These are phyloP conservation scores for Lachnellula arida DNA, from an alignment of 2,329 filamentous ascomycete species.

Conservation along the genomic window DNA sequence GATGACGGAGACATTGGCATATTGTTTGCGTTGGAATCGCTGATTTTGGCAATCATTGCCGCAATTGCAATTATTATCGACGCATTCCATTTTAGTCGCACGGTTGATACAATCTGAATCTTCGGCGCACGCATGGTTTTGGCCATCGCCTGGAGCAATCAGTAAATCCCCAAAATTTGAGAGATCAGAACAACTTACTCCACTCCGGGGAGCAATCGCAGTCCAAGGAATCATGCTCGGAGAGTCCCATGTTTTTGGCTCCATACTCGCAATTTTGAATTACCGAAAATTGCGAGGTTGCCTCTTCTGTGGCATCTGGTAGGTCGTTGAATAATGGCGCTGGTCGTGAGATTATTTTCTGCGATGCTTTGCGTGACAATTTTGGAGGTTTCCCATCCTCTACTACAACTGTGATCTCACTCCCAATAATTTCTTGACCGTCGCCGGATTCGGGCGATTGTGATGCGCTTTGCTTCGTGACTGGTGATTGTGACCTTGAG, in stretches of 20 bases:
- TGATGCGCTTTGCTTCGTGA: conserved; percentile 20
- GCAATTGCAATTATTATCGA: conserved; percentile 77
- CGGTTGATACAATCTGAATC: conserved; percentile 99
- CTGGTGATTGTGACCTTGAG: conserved; percentile 24
- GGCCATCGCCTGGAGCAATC: conserved; percentile 47
- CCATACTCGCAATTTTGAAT: conserved; percentile 86
- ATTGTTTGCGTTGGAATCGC: conserved; percentile 85
- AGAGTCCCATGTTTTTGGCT: conserved; percentile 84
- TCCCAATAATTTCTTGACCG: conserved; percentile 51
- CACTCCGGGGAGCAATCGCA: conserved; percentile 94
- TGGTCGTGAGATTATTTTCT: conserved; percentile 61
- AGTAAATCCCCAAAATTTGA: conserved; percentile 25
- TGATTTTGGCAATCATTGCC: conserved; percentile 88
- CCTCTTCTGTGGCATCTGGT: conserved; percentile 73
- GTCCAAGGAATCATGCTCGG: conserved; percentile 84
- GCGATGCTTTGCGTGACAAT: conserved; percentile 66
- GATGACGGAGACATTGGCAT: conserved; percentile 89
- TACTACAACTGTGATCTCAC: conserved; percentile 57
- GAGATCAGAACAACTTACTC: conserved; percentile 58
- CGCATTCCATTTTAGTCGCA: conserved; percentile 95
- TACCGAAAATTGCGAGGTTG: conserved; percentile 70
- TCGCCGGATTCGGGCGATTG: conserved; percentile 33
- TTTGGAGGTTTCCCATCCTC: conserved; percentile 66
- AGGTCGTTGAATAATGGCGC: conserved; percentile 67
- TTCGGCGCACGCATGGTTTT: conserved; percentile 86